Evolutionary conservation across 805 yeast genomes (phyloP), one percentile per base, ranked within the genome.

Genomic region (Myxozyma sirexii): DNA sequence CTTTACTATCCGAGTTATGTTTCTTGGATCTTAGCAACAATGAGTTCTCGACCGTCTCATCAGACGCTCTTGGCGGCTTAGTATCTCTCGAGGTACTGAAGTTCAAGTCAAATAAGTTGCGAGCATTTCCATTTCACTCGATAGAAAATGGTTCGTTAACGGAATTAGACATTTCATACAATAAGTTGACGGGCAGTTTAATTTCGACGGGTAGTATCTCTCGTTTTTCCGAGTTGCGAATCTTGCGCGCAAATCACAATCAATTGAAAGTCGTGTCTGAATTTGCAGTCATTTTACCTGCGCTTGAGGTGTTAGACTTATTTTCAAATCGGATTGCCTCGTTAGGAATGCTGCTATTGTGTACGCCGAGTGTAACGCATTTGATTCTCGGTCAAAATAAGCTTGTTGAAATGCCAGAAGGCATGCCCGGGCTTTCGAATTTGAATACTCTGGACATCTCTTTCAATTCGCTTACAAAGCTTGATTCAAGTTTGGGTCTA

Each of bases 261-360:
- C 63, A 53, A 38, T 23, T 60, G 15, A 52, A 39, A 13, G 47
- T 54, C 1, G 59, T 62, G n/a, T 60, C 66, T 6, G 66, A 62
- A n/a, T 59, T 56, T 39, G 64, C 66, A 4, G 44, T 62, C n/a
- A 54, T 57, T 6, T 44, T 62, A 24, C 66, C 66, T n/a, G 52
- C 53, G 4, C 47, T 62, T 17, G 64, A 62, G 45, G 27, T 48
- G 2, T 47, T 62, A 15, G 60, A 62, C 27, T 29, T 62, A 24
- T 41, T 31, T 38, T 55, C 64, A 21, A 62, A 62, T 27, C 10
- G 41, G 13, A 46, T 62, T 13, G 29, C 33, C 17, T 55, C 63
- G 23, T 38, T 62, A 35, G 66, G 66, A 8, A 60, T 57, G 64
- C 52, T 62, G n/a, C 37, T 62, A 31, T 33, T 62, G 3, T 57